Percentiles rank a stretch among this genome's conserved stretches.
Evolutionary conservation across 208 protist genomes (phyloP).

Genomic region (Hexamita inflata): DNA sequence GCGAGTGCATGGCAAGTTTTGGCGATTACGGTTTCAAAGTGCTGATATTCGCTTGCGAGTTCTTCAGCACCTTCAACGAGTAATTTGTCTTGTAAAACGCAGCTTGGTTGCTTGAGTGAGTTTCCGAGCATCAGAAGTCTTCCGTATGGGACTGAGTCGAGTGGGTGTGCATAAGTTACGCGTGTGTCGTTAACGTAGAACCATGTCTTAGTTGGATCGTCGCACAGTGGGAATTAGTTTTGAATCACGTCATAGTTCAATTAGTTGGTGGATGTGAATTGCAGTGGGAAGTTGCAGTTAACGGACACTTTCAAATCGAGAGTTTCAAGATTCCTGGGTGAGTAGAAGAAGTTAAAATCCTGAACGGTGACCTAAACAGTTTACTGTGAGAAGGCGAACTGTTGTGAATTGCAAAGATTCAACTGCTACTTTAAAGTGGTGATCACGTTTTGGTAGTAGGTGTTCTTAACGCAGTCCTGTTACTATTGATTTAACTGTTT

Average conservation of each 20-base stretch:
- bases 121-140: slow-evolving; percentile 5
- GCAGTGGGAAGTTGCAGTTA: not conserved
- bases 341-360: slow-evolving; percentile 8
- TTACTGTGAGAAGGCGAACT: not conserved
- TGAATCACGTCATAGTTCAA: not conserved
- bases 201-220: slow-evolving; percentile 26
- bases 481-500: not conserved
- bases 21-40: not conserved
- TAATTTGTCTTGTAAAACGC: slow-evolving; percentile 8
- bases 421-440: too few species aligned
- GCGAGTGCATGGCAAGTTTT: slow-evolving; percentile 17
- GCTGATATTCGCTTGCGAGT: not conserved
- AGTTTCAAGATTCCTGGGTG: slow-evolving; percentile 1
- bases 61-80: slow-evolving; percentile 4
- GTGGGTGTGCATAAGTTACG: not conserved
- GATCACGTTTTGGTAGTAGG: too few species aligned
- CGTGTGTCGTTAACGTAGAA: slow-evolving; percentile 22
- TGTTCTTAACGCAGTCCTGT: too few species aligned
- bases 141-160: not conserved
- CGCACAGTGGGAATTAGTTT: slow-evolving; percentile 15
- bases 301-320: not conserved
- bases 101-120: not conserved
- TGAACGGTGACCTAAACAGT: not conserved
- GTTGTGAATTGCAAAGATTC: too few species aligned
- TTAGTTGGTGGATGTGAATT: not conserved